phyloP scores from a whole-genome alignment of 495 filamentous ascomycete genomes.

The Lichina pygmaea region DNA sequence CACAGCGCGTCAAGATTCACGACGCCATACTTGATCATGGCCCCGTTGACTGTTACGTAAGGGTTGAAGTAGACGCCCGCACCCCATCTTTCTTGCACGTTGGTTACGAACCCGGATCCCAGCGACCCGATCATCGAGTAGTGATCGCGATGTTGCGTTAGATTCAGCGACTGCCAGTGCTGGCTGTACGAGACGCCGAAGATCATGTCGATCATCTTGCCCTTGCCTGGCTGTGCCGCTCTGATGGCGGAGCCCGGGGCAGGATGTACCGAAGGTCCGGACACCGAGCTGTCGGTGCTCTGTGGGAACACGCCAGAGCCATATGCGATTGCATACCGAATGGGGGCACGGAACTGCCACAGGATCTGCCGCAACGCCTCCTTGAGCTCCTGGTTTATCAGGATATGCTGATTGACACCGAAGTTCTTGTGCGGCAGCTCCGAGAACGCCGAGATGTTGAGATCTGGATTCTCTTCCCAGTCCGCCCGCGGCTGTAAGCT shows the following conservation, averaged over 20 bases:
- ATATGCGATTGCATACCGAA: conserved; percentile 89
- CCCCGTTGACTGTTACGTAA: conserved; percentile 85
- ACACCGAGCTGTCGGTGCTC: conserved; percentile 17
- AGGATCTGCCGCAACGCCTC: conserved; percentile 66
- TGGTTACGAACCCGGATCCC: conserved; percentile 56
- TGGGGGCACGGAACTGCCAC: conserved; percentile 80
- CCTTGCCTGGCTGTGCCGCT: conserved; percentile 56
- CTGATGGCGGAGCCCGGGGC: conserved; percentile 49
- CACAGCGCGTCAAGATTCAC: conserved; percentile 79
- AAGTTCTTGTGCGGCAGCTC: conserved; percentile 71
- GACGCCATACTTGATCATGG: conserved; percentile 89
- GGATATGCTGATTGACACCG: conserved; percentile 84
- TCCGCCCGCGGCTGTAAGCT: background rate
- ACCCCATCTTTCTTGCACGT: conserved; percentile 65
- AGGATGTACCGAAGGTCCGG: conserved; percentile 25
- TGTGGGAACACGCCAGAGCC: conserved; percentile 92
- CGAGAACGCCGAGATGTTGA: conserved; percentile 52
- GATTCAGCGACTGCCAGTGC: conserved; percentile 88
- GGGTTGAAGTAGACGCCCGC: conserved; percentile 96
- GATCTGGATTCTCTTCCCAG: conserved; percentile 65
- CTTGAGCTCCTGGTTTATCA: conserved; percentile 83
- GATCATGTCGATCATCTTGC: conserved; percentile 96
- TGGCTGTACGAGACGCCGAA: conserved; percentile 87
- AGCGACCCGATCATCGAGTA: conserved; percentile 71
- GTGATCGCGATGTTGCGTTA: conserved; percentile 68